Base-by-base conservation (phyloP, 768 basidiomycete species). In the Sarcodon sp. region DNA sequence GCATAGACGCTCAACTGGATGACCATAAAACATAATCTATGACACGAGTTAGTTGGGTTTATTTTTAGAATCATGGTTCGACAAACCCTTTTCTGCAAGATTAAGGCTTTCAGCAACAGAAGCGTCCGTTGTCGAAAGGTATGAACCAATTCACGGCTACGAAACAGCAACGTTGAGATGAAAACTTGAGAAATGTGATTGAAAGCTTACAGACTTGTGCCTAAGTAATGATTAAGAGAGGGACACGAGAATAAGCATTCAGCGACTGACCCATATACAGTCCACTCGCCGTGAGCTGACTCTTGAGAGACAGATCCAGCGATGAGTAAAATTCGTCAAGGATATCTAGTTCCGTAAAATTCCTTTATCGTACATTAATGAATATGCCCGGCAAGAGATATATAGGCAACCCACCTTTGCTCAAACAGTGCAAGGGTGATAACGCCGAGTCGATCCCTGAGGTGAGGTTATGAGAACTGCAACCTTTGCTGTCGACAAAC, bases 21-120 rank as follows among this genome's bases (percentile, higher is more conserved):
- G 89, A 6, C 93, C 93, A 57, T 77, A 96, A 64, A 99, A 93
- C 82, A 98, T 85, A 50, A 98, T 86, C 91, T 94, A 45, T 5
- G 27, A 13, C 35, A 58, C 39, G 56, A 46, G 16, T 41, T 49
- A 13, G 55, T 45, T 35, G 50, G 9, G 21, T 35, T 13, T 41
- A 11, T 15, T 44, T 33, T 31, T 7, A 9, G n/a, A 6, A 48
- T 35, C 13, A 47, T 15, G 41, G n/a, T 36, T 35, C 38, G 27
- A 55, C 71, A 48, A 56, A 92, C 93, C 69, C 86, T 75, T 64
- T 89, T 89, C 62, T 99, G 96, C 21, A 98, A 71, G 68, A 98
- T 86, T 7, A 99, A 67, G 13, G 93, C 82, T 62, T 99, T 99
- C 49, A 98, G 73, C n/a, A 99, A 71, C n/a, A 90, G 69, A 36